Percentiles rank a stretch among this genome's conserved stretches.
These are phyloP conservation scores for Globisporangium rhizosaccharum DNA, from an alignment of 352 stramenopile genomes.

Conservation along the genomic window DNA sequence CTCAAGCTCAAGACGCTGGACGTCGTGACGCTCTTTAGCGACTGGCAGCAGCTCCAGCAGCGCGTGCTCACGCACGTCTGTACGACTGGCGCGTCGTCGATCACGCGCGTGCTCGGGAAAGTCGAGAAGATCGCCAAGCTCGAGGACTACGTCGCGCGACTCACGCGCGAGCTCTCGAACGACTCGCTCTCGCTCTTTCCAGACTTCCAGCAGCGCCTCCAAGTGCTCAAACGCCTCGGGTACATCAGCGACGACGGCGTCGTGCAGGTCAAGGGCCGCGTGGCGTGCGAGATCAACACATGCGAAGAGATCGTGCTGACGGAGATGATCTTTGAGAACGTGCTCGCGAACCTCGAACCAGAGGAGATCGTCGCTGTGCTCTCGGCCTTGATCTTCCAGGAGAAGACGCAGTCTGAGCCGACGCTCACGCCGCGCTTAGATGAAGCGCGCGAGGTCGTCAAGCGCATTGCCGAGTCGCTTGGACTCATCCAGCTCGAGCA, in stretches of 20 bases:
- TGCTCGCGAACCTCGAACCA: constrained; percentile 94
- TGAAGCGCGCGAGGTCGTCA: constrained; percentile 83
- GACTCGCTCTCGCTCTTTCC: constrained; percentile 94
- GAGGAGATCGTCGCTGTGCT: constrained; percentile 96
- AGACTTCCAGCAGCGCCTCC: constrained; percentile 94
- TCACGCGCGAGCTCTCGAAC: constrained; percentile 70
- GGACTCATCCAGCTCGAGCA: constrained; percentile 80
- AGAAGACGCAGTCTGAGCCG: constrained; percentile 84
- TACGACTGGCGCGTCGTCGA: constrained; percentile 18
- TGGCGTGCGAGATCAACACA: constrained; percentile 98
- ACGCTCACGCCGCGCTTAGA: constrained; percentile 69
- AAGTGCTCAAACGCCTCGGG: constrained; percentile 90
- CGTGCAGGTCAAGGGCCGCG: constrained; percentile 94
- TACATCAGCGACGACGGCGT: constrained; percentile 89
- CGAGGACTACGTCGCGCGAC: constrained; percentile 49
- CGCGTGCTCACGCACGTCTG: constrained; percentile 49
- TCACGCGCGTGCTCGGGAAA: constrained; percentile 48
- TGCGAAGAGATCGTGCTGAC: constrained; percentile 97
- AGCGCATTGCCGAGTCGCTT: constrained; percentile 74
- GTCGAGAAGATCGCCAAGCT: constrained; percentile 77
- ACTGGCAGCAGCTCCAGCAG: constrained; percentile 56
- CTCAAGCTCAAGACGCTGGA: constrained; percentile 81
- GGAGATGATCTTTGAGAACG: constrained; percentile 99
- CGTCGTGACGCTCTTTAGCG: constrained; percentile 53
- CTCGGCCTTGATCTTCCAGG: constrained; percentile 96